Conservation (phyloP, 2,329 filamentous ascomycete genomes). For the Xylaria sp. region DNA sequence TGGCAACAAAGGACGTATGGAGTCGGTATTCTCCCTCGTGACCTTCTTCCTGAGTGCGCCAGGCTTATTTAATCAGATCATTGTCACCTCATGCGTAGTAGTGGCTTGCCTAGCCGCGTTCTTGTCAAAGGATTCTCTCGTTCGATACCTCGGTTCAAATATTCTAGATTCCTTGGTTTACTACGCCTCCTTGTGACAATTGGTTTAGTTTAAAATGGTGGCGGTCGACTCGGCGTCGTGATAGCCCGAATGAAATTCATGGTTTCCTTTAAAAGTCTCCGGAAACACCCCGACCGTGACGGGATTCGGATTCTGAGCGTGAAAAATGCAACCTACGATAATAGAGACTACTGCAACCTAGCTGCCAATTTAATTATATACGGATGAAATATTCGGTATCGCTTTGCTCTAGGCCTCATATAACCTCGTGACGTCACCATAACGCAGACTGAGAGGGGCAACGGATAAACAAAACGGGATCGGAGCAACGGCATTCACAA, state of each 20-base stretch:
- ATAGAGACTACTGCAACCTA: neutral
- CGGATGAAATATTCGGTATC: neutral
- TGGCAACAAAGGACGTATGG: neutral
- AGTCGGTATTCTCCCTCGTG: neutral
- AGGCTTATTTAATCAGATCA: neutral
- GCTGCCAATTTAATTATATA: no score
- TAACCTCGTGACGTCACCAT: constrained; percentile 16
- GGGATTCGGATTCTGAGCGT: neutral
- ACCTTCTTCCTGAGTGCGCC: neutral
- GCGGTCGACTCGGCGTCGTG: neutral
- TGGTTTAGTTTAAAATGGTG: neutral
- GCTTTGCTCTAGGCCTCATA: neutral
- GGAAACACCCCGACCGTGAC: constrained; percentile 3
- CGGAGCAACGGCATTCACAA: neutral
- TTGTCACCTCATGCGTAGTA: neutral
- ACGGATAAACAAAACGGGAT: neutral
- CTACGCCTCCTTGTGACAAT: neutral
- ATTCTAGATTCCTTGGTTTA: neutral
- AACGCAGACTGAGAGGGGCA: neutral
- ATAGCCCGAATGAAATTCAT: neutral
- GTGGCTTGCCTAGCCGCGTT: neutral
- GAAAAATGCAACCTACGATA: neutral
- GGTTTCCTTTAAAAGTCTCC: neutral
- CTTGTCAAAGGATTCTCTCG: neutral
- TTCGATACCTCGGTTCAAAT: neutral